phyloP scores from a whole-genome alignment of 345 rosid genomes.

The Acer campestre region DNA sequence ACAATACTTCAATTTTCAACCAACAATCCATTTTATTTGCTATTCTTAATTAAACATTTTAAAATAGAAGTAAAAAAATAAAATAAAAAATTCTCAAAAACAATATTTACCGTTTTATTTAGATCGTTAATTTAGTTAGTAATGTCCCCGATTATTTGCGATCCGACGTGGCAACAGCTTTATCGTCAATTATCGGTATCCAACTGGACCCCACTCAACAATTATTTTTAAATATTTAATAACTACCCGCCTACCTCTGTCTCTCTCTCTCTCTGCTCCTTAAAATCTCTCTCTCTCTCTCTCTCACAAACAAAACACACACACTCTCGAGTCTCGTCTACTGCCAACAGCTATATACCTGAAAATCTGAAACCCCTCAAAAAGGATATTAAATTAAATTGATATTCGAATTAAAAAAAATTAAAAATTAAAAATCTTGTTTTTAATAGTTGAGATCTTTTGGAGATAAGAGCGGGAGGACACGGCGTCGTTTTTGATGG shows the following conservation, averaged over 20 bases:
- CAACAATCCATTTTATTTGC: neutral
- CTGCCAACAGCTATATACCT: too few relatives aligned
- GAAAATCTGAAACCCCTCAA: too few relatives aligned
- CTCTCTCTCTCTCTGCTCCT: too few relatives aligned
- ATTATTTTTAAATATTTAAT: neutral
- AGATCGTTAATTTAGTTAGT: conserved; percentile 8
- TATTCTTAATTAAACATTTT: neutral
- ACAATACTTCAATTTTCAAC: neutral
- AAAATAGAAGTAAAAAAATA: neutral
- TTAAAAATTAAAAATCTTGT: too few relatives aligned
- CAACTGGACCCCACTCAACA: neutral
- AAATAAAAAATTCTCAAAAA: neutral
- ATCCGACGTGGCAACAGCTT: conserved; percentile 34
- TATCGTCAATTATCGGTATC: conserved; percentile 1
- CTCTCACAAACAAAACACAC: too few relatives aligned
- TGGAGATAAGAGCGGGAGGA: conserved; percentile 20
- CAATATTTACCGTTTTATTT: neutral
- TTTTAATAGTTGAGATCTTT: conserved; percentile 9
- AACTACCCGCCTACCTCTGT: too few relatives aligned
- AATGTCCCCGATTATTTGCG: neutral
- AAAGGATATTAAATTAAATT: too few relatives aligned
- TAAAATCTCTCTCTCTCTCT: too few relatives aligned
- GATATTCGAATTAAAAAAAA: too few relatives aligned
- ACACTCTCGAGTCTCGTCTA: too few relatives aligned
- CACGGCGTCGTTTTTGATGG: conserved; percentile 10